A percentile compares a stretch with the other conserved stretches of the same genome.
phyloP scores from a whole-genome alignment of 2,329 filamentous ascomycete genomes.

The Arachnopeziza araneosa region DNA sequence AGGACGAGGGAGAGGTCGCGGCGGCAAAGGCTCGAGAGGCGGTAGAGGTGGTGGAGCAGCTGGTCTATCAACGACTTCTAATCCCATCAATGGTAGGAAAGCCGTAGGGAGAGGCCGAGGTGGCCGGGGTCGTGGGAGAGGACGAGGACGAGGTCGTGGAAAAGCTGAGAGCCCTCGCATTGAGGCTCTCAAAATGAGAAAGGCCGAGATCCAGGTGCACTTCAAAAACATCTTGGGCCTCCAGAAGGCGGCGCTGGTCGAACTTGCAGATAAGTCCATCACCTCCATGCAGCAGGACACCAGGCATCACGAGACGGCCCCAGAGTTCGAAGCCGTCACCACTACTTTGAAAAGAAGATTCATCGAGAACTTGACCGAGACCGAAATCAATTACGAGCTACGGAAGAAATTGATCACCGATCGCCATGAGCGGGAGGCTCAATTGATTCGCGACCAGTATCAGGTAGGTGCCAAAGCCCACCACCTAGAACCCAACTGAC shows the following conservation, averaged over 20 bases:
- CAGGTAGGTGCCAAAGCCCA: not conserved
- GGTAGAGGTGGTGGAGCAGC: not conserved
- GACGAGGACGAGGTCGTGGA: conserved; percentile 12
- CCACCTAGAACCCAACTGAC: not conserved
- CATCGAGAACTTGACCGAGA: not conserved
- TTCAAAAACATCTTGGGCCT: conserved; percentile 23
- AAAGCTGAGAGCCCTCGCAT: conserved; percentile 20
- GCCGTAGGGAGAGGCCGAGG: conserved; percentile 3
- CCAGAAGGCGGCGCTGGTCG: conserved; percentile 22
- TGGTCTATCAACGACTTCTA: not conserved
- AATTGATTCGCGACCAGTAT: not conserved
- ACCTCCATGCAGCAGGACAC: conserved; percentile 18
- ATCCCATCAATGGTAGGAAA: conserved; percentile 5
- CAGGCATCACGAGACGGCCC: conserved; percentile 24
- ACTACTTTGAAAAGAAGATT: not conserved
- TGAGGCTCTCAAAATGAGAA: conserved; percentile 26
- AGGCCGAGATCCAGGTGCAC: conserved; percentile 21
- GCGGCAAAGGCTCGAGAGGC: conserved; percentile 9
- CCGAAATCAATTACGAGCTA: not conserved
- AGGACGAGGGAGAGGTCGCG: conserved; percentile 20
- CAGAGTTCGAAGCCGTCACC: conserved; percentile 23
- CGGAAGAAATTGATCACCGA: not conserved
- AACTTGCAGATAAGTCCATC: conserved; percentile 26
- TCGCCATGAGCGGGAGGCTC: not conserved
- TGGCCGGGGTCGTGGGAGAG: conserved; percentile 8